phyloP scores from a whole-genome alignment of 352 stramenopile genomes.

The Detonula confervacea region DNA sequence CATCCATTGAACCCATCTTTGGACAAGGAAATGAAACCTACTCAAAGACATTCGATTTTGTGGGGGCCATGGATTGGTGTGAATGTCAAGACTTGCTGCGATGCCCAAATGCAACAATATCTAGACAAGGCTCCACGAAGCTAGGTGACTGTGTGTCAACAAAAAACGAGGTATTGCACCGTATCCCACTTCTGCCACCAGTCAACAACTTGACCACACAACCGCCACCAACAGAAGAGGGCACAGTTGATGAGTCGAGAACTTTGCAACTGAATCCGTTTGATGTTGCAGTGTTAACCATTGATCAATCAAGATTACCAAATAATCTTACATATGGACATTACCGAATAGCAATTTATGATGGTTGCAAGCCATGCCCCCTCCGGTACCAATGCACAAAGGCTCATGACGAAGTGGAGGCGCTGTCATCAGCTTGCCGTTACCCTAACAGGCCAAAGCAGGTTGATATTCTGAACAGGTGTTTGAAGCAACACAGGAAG shows the following conservation, averaged over 20 bases:
- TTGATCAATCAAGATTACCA: slow-evolving; percentile 90
- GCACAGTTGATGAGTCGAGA: slow-evolving; percentile 43
- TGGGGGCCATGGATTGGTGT: slow-evolving; percentile 91
- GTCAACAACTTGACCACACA: slow-evolving; percentile 20
- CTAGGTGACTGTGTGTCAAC: slow-evolving; percentile 89
- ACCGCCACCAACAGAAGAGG: slow-evolving; percentile 35
- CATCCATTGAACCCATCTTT: slow-evolving; percentile 26
- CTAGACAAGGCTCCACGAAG: slow-evolving; percentile 77
- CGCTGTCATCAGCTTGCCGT: slow-evolving; percentile 74
- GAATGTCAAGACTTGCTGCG: slow-evolving; percentile 92
- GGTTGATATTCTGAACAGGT: slow-evolving; percentile 76
- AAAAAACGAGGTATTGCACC: slow-evolving; percentile 89
- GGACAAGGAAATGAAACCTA: slow-evolving; percentile 23
- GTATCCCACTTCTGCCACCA: slow-evolving; percentile 88
- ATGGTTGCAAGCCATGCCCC: slow-evolving; percentile 94
- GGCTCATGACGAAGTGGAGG: slow-evolving; percentile 29
- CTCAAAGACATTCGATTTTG: slow-evolving; percentile 48
- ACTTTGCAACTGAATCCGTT: slow-evolving; percentile 88
- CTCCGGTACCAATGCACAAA: slow-evolving; percentile 90
- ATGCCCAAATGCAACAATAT: slow-evolving; percentile 94
- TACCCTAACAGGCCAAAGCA: slow-evolving; percentile 78
- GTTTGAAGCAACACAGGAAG: slow-evolving; percentile 77
- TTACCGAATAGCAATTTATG: slow-evolving; percentile 94
- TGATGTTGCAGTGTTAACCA: slow-evolving; percentile 91
- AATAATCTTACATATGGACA: slow-evolving; percentile 96